Evolutionary conservation across 495 filamentous ascomycete genomes (phyloP), one percentile per base, ranked within the genome.

Genomic region (Hypoxylon lienhwacheense): DNA sequence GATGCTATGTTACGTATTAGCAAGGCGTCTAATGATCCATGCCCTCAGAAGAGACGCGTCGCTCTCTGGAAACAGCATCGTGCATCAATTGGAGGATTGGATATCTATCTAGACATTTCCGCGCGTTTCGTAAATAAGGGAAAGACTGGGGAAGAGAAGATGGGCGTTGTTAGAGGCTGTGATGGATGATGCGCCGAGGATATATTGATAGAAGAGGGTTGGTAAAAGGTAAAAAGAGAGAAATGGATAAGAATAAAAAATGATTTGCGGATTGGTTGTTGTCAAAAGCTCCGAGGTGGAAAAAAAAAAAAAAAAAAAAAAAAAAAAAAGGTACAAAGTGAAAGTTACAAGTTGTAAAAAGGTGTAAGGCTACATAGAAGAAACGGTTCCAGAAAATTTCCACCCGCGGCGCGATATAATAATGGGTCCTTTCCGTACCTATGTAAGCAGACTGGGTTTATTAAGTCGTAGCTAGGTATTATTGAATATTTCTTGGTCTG

Each of bases 21-120:
- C 91, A 14, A 98, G 76, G 53, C 89, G 86, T 71, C 85, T 89
- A 43, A 95, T 86, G 53, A 97, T 87, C 91, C 91, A 98, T 46
- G 74, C 78, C 77, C 95, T 95, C 44, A 98, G 77, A 22, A 84
- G 75, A 10, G 75, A 73, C 43, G 84, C 80, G 66, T 96, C 84
- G 34, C 80, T 84, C 41, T 95, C 90, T 17, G 84, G 75, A 60
- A 96, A 86, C 55, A 89, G 73, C 91, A 96, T 96, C 28, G 51
- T n/a, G n/a, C n/a, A n/a, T 51, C 24, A 52, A 54, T 59, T 54
- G 44, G 20, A 46, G 37, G 12, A 16, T 12, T 32, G 17, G 33
- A 31, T 17, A 28, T 14, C 24, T 24, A 34, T 28, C 15, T 42
- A 28, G 17, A 22, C 47, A 55, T 51, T 32, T n/a, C 34, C 21